These are phyloP conservation scores for Paracoccidioides lutzii DNA, from an alignment of 2,329 filamentous ascomycete genomes.

Conservation along the genomic window DNA sequence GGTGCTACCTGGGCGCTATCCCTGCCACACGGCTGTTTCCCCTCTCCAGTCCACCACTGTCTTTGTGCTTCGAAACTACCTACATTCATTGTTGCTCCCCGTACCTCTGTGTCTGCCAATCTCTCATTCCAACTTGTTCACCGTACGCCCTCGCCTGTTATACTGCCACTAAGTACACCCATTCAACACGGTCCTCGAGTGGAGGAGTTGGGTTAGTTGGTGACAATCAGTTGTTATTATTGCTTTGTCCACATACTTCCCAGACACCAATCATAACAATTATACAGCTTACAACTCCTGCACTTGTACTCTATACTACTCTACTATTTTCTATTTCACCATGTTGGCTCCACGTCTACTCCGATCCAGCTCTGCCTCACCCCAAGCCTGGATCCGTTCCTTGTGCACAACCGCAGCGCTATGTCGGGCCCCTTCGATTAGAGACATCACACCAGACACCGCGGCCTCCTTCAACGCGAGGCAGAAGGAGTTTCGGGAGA, in stretches of 20 bases:
- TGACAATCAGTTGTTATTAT: too few relatives aligned
- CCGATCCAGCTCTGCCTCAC: slow-evolving; percentile 33
- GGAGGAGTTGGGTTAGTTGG: too few relatives aligned
- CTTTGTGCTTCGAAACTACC: too few relatives aligned
- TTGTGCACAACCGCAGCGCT: slow-evolving; percentile 44
- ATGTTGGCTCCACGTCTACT: slow-evolving; percentile 38
- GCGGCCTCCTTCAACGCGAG: slow-evolving; percentile 66
- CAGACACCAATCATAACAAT: background rate
- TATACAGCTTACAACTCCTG: background rate
- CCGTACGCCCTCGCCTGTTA: background rate
- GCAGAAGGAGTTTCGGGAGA: slow-evolving; percentile 77
- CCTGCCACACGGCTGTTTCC: background rate
- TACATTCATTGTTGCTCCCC: too few relatives aligned
- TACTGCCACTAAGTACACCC: too few relatives aligned
- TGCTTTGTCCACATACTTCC: background rate
- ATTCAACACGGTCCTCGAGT: too few relatives aligned
- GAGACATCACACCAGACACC: slow-evolving; percentile 65
- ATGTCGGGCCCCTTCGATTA: slow-evolving; percentile 58
- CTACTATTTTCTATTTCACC: slow-evolving; percentile 7
- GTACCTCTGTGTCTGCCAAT: background rate
- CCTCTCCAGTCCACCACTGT: background rate
- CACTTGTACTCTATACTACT: background rate
- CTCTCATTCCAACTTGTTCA: background rate
- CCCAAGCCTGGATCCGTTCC: slow-evolving; percentile 32
- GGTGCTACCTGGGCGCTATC: background rate